Evolutionary conservation across 345 rosid genomes (phyloP).

Genomic region (Laguncularia racemosa): DNA sequence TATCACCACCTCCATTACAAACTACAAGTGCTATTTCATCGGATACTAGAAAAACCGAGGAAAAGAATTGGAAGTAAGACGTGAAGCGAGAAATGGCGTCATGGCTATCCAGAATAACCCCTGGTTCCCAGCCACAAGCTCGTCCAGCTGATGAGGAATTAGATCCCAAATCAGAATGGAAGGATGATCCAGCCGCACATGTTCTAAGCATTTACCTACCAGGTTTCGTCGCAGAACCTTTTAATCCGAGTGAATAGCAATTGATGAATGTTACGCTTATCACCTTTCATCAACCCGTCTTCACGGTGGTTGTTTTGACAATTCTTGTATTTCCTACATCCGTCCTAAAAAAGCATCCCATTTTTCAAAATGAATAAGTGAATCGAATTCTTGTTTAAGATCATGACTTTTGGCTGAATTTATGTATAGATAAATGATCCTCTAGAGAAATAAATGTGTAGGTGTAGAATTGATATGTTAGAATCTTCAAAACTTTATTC

Average conservation of each 20-base stretch:
- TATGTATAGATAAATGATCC: too few species aligned
- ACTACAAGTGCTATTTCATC: neutral
- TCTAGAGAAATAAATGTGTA: too few species aligned
- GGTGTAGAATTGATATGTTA: too few species aligned
- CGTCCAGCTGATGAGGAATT: neutral
- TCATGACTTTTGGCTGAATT: too few species aligned
- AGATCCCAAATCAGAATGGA: neutral
- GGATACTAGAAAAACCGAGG: neutral
- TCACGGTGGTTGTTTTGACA: neutral
- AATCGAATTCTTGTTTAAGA: too few species aligned
- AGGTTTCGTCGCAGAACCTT: neutral
- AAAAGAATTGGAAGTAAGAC: neutral
- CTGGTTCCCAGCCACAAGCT: neutral
- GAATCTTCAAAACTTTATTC: too few species aligned
- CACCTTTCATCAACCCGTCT: neutral
- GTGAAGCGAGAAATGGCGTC: neutral
- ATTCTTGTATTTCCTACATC: neutral
- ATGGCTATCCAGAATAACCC: neutral
- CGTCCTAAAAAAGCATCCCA: neutral
- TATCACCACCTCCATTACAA: neutral
- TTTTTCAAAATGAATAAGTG: neutral
- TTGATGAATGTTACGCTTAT: neutral
- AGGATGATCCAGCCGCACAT: neutral
- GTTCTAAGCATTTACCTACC: slow-evolving; percentile 1
- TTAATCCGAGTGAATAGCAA: too few species aligned